Evolutionary conservation across 2,329 filamentous ascomycete species (phyloP).

Genomic region (Madurella mycetomatis): DNA sequence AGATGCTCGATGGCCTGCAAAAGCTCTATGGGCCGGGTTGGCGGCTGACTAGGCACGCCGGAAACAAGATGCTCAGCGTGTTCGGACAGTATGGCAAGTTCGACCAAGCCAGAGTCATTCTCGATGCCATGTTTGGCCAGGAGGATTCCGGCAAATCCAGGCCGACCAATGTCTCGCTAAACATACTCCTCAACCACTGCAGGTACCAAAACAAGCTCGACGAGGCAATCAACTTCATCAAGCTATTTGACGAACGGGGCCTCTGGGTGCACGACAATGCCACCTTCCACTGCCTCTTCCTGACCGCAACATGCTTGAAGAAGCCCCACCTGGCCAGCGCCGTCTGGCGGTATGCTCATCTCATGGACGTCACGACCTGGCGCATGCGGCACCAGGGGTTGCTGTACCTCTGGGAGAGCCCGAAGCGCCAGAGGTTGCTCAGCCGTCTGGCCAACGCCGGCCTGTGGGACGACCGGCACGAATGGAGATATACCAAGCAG

Average conservation of each 20-base stretch:
- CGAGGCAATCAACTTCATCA: constrained; percentile 24
- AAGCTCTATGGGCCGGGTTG: constrained; percentile 44
- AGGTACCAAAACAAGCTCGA: constrained; percentile 21
- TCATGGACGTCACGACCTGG: constrained; percentile 25
- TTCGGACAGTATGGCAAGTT: constrained; percentile 38
- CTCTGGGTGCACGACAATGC: constrained; percentile 20
- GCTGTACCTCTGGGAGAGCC: background rate
- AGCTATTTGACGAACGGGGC: constrained; percentile 22
- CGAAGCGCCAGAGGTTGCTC: background rate
- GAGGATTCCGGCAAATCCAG: constrained; percentile 17
- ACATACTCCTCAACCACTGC: constrained; percentile 31
- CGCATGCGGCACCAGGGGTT: constrained; percentile 26
- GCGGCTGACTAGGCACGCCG: constrained; percentile 34
- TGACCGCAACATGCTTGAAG: constrained; percentile 32
- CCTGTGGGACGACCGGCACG: constrained; percentile 4
- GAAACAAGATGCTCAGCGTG: constrained; percentile 40
- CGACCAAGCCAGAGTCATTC: constrained; percentile 28
- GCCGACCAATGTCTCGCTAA: constrained; percentile 34
- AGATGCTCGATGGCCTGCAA: constrained; percentile 39
- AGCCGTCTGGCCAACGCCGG: background rate
- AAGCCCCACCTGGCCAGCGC: constrained; percentile 31
- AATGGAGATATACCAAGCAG: background rate
- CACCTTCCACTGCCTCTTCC: constrained; percentile 38
- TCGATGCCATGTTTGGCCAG: constrained; percentile 29
- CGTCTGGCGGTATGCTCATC: constrained; percentile 33